Evolutionary conservation across 257 asterid genomes (phyloP), one percentile per base, ranked within the genome.

Genomic region (Solanum pinnatisectum): DNA sequence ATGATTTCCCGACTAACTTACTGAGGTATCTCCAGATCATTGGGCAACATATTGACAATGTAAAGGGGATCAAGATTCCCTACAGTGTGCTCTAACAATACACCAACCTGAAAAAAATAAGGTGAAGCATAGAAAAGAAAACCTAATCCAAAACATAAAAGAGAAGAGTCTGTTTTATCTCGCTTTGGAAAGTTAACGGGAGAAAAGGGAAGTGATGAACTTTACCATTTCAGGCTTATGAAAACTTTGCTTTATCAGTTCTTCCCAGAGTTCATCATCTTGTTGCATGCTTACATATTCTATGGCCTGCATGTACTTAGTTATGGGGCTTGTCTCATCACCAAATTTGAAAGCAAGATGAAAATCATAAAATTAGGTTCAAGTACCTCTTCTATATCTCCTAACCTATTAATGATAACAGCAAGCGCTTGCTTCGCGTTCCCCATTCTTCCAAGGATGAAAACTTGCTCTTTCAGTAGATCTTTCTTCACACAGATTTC

Each of bases 231-330:
- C 99, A 49, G 99, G 98, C 93, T 96, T 96, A 94, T 96, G 91
- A 85, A 98, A 92, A 83, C 99, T 95, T 88, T 96, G 99, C 89
- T 92, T 93, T 77, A 98, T 98, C 76, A 98, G 92, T 92, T 98
- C 99, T 87, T 98, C 99, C 99, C 99, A 98, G 81, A 98, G 99
- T 79, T 96, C 99, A 91, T 98, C 99, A 89, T 98, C 99, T 74
- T 98, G 96, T 89, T 98, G 98, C 95, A 91, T 93, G 72, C 96
- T 94, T 39, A 95, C 99, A 90, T 95, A 98, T 92, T 98, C 99
- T 87, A 98, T 95, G 83, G 99, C 99, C 98, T 97, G 95, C 88
- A 89, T 63, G 72, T n/a, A 40, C 16, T 30, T 82, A 85, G 65
- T 90, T 91, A 92, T 56, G 30, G 78, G 87, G 87, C 81, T 65